Conservation (phyloP, 148 eudicot genomes). For the Persicaria maculosa region DNA sequence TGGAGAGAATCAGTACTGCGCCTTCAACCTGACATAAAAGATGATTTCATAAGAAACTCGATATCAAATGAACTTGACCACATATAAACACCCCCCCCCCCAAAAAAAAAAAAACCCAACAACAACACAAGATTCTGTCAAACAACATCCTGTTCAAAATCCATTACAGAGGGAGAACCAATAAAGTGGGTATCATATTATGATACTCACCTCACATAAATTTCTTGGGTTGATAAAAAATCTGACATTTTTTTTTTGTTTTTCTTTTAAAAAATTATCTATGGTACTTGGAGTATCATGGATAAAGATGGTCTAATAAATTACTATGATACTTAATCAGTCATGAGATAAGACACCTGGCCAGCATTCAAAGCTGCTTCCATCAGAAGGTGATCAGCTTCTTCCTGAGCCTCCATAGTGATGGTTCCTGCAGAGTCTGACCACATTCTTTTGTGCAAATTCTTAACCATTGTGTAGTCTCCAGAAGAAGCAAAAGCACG, state of each 20-base stretch:
- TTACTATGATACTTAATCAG: neutral
- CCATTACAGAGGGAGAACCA: no score
- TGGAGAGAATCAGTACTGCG: slow-evolving; percentile 41
- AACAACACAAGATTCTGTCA: neutral
- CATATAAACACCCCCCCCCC: no score
- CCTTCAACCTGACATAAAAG: slow-evolving; percentile 33
- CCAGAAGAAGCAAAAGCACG: slow-evolving; percentile 54
- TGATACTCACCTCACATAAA: no score
- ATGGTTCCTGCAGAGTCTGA: slow-evolving; percentile 49
- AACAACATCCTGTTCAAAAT: neutral
- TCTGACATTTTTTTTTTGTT: no score
- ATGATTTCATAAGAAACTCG: neutral
- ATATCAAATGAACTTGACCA: neutral
- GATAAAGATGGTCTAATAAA: no score
- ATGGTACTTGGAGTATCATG: no score
- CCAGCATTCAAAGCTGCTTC: slow-evolving; percentile 64
- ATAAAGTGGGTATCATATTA: no score
- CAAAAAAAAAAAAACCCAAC: no score
- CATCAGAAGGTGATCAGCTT: slow-evolving; percentile 64
- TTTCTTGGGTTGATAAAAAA: no score
- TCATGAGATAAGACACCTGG: slow-evolving; percentile 34
- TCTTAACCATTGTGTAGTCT: slow-evolving; percentile 44
- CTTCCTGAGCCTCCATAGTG: slow-evolving; percentile 31
- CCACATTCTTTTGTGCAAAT: slow-evolving; percentile 53
- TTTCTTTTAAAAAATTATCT: no score